phyloP scores from a whole-genome alignment of 176 grass and related monocot genomes.

The Oryza glumipatula region DNA sequence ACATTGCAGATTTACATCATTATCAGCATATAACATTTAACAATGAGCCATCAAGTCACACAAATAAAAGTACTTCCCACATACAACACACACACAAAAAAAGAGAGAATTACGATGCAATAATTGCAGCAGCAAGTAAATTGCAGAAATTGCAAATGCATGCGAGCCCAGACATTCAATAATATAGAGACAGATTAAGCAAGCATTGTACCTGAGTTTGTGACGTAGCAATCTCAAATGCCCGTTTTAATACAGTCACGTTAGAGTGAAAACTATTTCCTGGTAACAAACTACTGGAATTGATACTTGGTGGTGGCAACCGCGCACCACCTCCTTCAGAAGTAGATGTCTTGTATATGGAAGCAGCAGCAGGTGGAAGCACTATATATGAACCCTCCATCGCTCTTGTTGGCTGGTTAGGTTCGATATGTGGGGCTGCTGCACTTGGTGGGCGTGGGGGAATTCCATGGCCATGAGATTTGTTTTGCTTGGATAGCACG shows the following conservation, averaged over 20 bases:
- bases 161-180: background rate
- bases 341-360: conserved; percentile 64
- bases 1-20: conserved; percentile 20
- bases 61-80: background rate
- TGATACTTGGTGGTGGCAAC: conserved; percentile 30
- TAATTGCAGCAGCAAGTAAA: background rate
- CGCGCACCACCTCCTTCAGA: conserved; percentile 61
- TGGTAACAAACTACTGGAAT: conserved; percentile 45
- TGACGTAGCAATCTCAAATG: conserved; percentile 92
- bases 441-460: conserved; percentile 59
- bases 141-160: background rate
- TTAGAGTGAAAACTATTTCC: conserved; percentile 80
- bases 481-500: conserved; percentile 73
- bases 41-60: background rate
- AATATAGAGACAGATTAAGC: conserved; percentile 3
- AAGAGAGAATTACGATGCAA: background rate
- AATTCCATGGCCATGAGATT: conserved; percentile 55
- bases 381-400: conserved; percentile 97
- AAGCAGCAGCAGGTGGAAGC: conserved; percentile 83
- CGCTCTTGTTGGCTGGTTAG: conserved; percentile 61
- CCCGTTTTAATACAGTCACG: conserved; percentile 85
- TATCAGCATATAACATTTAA: background rate
- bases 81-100: background rate
- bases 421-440: conserved; percentile 44
- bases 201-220: conserved; percentile 78